Conservation (phyloP, 352 stramenopile species). For the Pythium scleroteichum region DNA sequence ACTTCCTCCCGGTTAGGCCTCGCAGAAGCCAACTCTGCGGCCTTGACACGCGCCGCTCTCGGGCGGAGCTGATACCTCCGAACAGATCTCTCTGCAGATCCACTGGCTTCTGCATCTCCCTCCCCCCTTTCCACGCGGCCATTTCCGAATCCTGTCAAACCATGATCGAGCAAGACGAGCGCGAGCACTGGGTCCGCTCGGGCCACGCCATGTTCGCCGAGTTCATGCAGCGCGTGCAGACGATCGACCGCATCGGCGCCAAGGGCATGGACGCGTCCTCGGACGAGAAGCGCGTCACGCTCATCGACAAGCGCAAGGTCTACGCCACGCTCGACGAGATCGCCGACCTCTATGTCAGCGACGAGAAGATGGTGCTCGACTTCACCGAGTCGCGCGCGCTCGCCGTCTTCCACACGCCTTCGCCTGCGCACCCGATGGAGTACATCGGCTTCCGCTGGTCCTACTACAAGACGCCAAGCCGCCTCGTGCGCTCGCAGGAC, state of each 20-base stretch:
- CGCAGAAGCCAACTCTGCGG: no score
- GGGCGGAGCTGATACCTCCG: no score
- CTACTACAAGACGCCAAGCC: constrained; percentile 59
- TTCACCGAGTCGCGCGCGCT: constrained; percentile 69
- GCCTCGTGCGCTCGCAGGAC: constrained; percentile 61
- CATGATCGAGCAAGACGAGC: constrained; percentile 23
- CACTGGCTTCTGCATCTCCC: background rate
- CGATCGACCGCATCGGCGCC: constrained; percentile 23
- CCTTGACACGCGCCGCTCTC: no score
- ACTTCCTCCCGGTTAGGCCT: no score
- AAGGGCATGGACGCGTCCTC: constrained; percentile 29
- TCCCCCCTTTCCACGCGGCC: background rate
- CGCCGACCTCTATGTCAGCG: constrained; percentile 62
- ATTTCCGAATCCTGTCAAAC: background rate
- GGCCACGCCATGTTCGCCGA: constrained; percentile 28
- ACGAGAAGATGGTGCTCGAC: constrained; percentile 70
- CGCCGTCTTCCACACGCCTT: constrained; percentile 44
- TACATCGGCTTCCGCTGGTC: constrained; percentile 73
- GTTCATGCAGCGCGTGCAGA: constrained; percentile 29
- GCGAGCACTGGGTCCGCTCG: constrained; percentile 19
- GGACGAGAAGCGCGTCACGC: constrained; percentile 46
- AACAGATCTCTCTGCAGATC: no score
- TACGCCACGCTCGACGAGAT: constrained; percentile 68
- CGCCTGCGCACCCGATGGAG: constrained; percentile 37
- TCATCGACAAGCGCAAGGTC: constrained; percentile 56